Evolutionary conservation across 345 rosid species (phyloP).

Genomic region (Reutealis trisperma): DNA sequence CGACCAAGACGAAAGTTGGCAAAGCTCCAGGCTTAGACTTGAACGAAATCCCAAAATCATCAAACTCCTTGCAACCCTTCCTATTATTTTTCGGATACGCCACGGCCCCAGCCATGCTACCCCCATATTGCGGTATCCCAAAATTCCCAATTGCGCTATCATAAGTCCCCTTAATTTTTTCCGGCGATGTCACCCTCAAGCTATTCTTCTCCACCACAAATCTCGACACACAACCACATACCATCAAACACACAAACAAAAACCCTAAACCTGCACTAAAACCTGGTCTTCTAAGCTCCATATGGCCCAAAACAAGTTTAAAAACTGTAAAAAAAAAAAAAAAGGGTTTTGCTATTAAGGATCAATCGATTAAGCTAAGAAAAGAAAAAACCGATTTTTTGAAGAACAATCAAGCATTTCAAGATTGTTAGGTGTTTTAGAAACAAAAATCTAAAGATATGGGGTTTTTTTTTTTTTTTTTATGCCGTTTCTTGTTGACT

Average conservation of each 20-base stretch:
- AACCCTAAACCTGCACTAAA: conserved; percentile 35
- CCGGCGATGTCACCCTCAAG: conserved; percentile 83
- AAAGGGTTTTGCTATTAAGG: conserved; percentile 8
- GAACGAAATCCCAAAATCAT: conserved; percentile 61
- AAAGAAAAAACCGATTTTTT: conserved; percentile 6
- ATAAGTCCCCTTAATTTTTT: conserved; percentile 76
- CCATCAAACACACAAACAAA: conserved; percentile 29
- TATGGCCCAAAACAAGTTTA: background rate
- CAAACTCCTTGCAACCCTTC: conserved; percentile 73
- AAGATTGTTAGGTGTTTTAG: background rate
- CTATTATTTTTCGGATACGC: conserved; percentile 67
- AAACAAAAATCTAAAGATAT: background rate
- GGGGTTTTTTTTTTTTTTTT: background rate
- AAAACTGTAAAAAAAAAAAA: background rate
- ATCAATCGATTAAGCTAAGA: conserved; percentile 16
- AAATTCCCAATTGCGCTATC: conserved; percentile 97
- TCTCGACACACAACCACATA: conserved; percentile 37
- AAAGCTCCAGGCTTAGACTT: conserved; percentile 78
- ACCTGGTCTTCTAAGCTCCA: conserved; percentile 19
- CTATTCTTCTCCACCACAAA: conserved; percentile 99
- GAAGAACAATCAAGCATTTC: background rate
- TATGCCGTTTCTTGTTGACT: background rate
- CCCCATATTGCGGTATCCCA: conserved; percentile 98
- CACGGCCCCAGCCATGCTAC: conserved; percentile 94
- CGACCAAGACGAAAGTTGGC: conserved; percentile 76